Base-by-base conservation (phyloP, 2,329 filamentous ascomycete species). In the Beauveria sp. region DNA sequence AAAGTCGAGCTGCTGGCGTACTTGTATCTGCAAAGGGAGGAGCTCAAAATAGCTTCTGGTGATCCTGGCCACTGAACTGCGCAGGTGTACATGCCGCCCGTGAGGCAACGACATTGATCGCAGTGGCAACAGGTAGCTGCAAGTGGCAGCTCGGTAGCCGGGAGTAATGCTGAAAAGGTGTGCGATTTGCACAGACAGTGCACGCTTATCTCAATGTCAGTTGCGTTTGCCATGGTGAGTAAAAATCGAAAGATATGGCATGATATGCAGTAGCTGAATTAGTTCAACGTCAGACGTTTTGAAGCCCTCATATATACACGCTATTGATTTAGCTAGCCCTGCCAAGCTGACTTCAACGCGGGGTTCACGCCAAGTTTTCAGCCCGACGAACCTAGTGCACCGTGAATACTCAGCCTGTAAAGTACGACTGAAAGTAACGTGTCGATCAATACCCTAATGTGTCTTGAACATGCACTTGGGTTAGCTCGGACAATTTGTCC, bases 161-260 rank as follows among this genome's bases (percentile, higher is more conserved):
- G 65, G 3, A 80, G 63, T 2, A 63, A 42, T 5, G 72, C 63
- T 5, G 68, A 74, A 70, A 79, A 79, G 30, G 61, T 70, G 63
- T 79, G 73, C 3, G 69, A 63, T 61, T 73, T 74, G 72, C 79
- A 81, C 30, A 81, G 73, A 62, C 79, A 82, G 45, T 74, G 72
- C 6, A 62, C 47, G 22, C 40, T 22, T n/a, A 56, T 30, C 12
- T 55, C 22, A 26, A 61, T 14, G 8, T 61, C 26, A 8, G 34
- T 50, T 20, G 51, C 40, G 1, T 24, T 5, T 26, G 52, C 16
- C 59, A 61, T 61, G 18, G 18, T 45, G 45, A 51, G 28, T 20
- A n/a, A 40, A 16, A 16, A 16, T 38, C 2, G n/a, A 42, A 16
- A 7, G 34, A 3, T 24, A 7, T 2, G n/a, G 12, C 0, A 20